Evolutionary conservation across 495 filamentous ascomycete species (phyloP), one percentile per base, ranked within the genome.

Genomic region (Penicillium ochrochloron): DNA sequence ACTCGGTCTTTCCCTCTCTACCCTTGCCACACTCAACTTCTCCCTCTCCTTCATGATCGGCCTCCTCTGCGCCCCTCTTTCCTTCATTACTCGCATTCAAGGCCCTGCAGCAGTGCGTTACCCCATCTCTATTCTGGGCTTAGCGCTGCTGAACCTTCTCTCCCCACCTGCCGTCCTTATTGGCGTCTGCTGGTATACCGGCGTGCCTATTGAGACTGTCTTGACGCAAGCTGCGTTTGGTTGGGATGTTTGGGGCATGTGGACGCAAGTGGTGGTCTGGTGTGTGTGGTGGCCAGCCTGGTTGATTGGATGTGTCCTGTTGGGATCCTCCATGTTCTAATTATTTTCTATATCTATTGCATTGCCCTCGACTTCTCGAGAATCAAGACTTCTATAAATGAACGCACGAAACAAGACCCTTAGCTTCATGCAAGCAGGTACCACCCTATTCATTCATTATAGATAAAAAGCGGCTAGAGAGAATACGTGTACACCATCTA

Each of bases 251-350:
- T 93, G 89, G 84, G 94, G 94, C 2, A 85, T 94, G 82, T 96
- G 93, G 82, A 96, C 93, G 41, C 78, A 90, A 63, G 87, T 98
- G 9, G 88, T 98, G 41, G 88, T 98, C 19, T 99, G 96, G 93
- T 92, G 92, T 74, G 92, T 98, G 33, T 99, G 95, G 95, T 99
- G 94, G 94, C 96, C 95, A 9, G 93, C 92, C 25, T 98, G 95
- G 96, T 68, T 97, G 57, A 84, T 86, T 15, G 92, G 85, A 23
- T 78, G 78, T 61, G 78, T 89, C 0, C 67, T 85, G 59, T 65
- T 85, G 46, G 80, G 78, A 54, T 72, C 73, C 58, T 81, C 77
- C 9, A 62, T 81, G 37, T 80, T 80, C 59, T 79, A 59, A 70
- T 59, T 14, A 51, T 25, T 37, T 57, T 35, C 25, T 34, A 31